phyloP scores from a whole-genome alignment of 2,329 filamentous ascomycete species.

The Fusarium illudens region DNA sequence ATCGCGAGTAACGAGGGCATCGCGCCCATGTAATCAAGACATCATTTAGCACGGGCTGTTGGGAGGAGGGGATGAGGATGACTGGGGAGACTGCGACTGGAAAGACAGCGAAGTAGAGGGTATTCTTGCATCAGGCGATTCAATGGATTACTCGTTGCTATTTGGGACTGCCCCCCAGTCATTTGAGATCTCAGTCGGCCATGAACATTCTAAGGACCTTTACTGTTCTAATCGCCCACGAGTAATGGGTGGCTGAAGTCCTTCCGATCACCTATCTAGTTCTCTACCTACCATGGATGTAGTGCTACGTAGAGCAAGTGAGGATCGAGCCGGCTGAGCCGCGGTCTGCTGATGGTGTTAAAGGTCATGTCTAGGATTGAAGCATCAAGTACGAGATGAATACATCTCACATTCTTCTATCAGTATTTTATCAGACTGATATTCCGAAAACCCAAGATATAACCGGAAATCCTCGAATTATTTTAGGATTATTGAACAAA shows the following conservation, averaged over 20 bases:
- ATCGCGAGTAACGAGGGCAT: conserved; percentile 18
- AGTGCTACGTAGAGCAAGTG: neutral
- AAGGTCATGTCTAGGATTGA: neutral
- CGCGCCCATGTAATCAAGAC: conserved; percentile 29
- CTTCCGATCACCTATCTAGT: no score
- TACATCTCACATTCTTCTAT: neutral
- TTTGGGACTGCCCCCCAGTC: neutral
- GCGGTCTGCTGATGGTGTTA: neutral
- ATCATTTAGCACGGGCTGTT: conserved; percentile 26
- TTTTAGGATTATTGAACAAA: neutral
- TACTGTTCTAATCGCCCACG: neutral
- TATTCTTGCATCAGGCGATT: neutral
- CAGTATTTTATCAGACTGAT: neutral
- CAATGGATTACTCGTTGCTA: neutral
- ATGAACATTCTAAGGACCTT: neutral
- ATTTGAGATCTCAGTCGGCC: neutral
- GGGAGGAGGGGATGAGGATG: conserved; percentile 5
- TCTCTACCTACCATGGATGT: no score
- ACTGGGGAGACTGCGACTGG: neutral
- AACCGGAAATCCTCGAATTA: neutral
- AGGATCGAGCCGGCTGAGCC: neutral
- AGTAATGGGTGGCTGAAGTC: neutral
- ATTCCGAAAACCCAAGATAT: neutral
- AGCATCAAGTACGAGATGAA: neutral
- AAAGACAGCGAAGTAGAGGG: neutral